Evolutionary conservation across 2,329 filamentous ascomycete genomes (phyloP), one percentile per base, ranked within the genome.

Genomic region (Fusarium liriodendri): DNA sequence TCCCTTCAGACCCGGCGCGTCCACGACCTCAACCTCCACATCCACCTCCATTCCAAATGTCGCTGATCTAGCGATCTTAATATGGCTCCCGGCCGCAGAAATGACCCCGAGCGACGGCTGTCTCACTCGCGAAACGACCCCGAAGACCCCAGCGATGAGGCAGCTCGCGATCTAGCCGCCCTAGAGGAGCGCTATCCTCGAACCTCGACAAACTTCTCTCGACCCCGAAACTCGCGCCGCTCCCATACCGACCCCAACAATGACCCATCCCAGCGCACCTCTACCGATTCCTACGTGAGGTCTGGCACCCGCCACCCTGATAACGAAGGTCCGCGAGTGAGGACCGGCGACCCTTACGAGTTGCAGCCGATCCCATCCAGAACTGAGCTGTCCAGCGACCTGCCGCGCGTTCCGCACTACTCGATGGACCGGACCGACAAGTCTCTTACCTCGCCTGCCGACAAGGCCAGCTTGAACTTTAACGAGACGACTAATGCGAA

Each of bases 61-160:
- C 66, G 66, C 65, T 72, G 73, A 74, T 70, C 64, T 71, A 59
- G 65, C 63, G 45, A 61, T 62, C 52, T 70, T 73, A 69, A 75
- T 20, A 82, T 82, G 80, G 74, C 76, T 69, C 73, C 74, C 35
- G 73, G 78, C 74, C 77, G 70, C 57, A 74, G 75, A 62, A 72
- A 72, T 58, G 72, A 78, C 62, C 69, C 72, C 65, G 71, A 70
- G 50, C 64, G 71, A 60, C 70, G 72, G 55, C 65, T 66, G 63
- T 69, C 72, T 40, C 64, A 69, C 20, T 52, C 62, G 35, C 67
- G 65, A 66, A 66, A 67, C 50, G 52, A 62, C 38, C 29, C 61
- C 55, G 45, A 70, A 65, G 62, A 64, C 27, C 42, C 62, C 18
- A 64, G 71, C 29, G 67, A 76, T 32, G 73, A 77, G 35, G 27